A percentile compares a stretch with the other conserved stretches of the same genome.
These are phyloP conservation scores for Rhodofomes roseus DNA, from an alignment of 1,284 basidiomycete species.

Conservation along the genomic window DNA sequence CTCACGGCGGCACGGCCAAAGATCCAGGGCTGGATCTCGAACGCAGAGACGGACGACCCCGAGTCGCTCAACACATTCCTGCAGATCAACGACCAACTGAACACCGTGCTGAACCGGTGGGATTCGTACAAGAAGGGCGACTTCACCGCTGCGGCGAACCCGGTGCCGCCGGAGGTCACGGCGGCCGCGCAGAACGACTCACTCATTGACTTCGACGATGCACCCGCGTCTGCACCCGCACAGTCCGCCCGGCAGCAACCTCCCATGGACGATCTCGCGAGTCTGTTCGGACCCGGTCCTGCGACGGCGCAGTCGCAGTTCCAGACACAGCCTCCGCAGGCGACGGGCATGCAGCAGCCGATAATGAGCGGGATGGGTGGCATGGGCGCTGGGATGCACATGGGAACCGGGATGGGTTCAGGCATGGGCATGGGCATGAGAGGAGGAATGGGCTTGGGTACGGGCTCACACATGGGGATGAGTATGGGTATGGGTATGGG, in stretches of 20 bases:
- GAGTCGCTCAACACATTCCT: constrained; percentile 90
- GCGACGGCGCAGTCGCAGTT: constrained; percentile 6
- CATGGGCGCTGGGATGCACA: background rate
- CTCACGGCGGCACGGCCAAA: constrained; percentile 86
- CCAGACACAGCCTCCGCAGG: constrained; percentile 3
- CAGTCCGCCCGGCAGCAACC: constrained; percentile 6
- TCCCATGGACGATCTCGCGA: constrained; percentile 53
- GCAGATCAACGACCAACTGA: constrained; percentile 97
- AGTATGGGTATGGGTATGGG: constrained; percentile 18
- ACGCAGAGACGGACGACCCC: constrained; percentile 80
- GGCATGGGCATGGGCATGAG: constrained; percentile 4
- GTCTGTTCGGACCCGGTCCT: constrained; percentile 31
- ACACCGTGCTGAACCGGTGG: constrained; percentile 86
- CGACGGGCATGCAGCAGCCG: constrained; percentile 1
- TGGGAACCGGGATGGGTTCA: constrained; percentile 2
- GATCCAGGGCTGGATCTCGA: constrained; percentile 98
- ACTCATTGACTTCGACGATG: constrained; percentile 74
- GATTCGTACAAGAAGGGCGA: constrained; percentile 92
- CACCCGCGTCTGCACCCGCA: constrained; percentile 17
- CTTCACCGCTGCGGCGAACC: constrained; percentile 61
- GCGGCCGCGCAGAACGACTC: constrained; percentile 38
- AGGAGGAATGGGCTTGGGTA: constrained; percentile 12
- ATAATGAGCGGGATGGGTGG: constrained; percentile 14
- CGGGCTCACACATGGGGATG: constrained; percentile 7
- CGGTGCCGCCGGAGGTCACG: constrained; percentile 57